A percentile compares a stretch with the other conserved stretches of the same genome.
Conservation (phyloP, 352 stramenopile genomes). For the Phytophthora ohioensis region DNA sequence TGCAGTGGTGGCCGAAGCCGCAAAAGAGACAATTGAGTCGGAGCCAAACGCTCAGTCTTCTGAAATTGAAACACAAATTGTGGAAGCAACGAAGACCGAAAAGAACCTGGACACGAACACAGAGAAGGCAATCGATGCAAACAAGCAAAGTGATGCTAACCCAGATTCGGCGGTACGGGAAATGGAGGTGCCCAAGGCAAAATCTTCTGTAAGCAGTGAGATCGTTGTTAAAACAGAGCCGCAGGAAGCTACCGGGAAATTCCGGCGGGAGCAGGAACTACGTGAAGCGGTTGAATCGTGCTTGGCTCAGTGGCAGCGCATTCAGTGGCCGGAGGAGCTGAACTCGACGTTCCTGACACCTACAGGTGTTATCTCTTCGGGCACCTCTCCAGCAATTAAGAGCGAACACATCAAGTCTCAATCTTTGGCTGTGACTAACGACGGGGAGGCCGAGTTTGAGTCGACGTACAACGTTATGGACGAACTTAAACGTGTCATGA, state of each 20-base stretch:
- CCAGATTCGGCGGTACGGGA: no score
- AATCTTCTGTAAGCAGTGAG: conserved; percentile 22
- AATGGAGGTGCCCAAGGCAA: background rate
- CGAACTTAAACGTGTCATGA: conserved; percentile 82
- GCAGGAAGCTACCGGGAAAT: conserved; percentile 38
- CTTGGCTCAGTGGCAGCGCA: conserved; percentile 69
- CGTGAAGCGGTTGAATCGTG: conserved; percentile 58
- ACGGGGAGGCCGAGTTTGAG: conserved; percentile 25
- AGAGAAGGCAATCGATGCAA: no score
- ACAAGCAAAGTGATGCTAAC: no score
- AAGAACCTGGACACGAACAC: no score
- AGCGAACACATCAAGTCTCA: conserved; percentile 33
- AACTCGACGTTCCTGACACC: conserved; percentile 57
- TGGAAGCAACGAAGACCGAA: no score
- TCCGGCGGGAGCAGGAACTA: conserved; percentile 59
- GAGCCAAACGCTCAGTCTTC: background rate
- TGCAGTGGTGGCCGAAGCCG: no score
- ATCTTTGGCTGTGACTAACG: conserved; percentile 17
- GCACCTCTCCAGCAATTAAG: conserved; percentile 38
- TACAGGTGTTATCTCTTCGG: conserved; percentile 18
- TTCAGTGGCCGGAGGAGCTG: conserved; percentile 70
- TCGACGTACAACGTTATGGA: conserved; percentile 56
- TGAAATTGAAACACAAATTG: no score
- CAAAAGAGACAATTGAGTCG: background rate
- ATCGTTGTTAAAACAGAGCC: conserved; percentile 29